phyloP scores from a whole-genome alignment of 331 rosid genomes.

The Quercus lobata region DNA sequence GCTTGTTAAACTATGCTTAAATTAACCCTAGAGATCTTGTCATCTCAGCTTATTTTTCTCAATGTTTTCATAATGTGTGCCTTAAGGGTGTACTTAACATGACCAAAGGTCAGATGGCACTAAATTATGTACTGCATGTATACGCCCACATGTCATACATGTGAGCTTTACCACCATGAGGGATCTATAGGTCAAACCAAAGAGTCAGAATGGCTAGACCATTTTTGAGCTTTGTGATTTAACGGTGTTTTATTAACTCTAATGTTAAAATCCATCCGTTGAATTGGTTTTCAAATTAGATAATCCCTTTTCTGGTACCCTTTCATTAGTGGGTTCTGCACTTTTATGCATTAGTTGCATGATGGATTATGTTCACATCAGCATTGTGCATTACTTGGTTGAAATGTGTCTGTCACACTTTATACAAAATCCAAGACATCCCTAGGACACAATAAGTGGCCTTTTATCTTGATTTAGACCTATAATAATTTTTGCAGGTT shows the following conservation, averaged over 20 bases:
- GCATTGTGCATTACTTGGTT: neutral
- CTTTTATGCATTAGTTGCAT: neutral
- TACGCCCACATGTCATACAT: neutral
- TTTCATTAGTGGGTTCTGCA: neutral
- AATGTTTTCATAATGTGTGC: neutral
- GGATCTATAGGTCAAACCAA: slow-evolving; percentile 1
- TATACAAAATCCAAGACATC: neutral
- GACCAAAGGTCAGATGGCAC: neutral
- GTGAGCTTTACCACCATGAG: neutral
- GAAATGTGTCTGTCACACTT: neutral
- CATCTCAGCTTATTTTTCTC: neutral
- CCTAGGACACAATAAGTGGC: neutral
- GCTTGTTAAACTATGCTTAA: too few species aligned
- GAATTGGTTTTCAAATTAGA: neutral
- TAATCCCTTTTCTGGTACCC: neutral
- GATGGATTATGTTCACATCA: slow-evolving; percentile 1
- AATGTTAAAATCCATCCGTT: neutral
- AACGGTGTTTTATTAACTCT: neutral
- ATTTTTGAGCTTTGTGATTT: neutral
- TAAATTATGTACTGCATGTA: neutral
- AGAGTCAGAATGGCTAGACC: slow-evolving; percentile 2
- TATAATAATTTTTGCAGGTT: slow-evolving; percentile 45
- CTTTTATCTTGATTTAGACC: slow-evolving; percentile 8
- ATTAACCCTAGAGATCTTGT: neutral
- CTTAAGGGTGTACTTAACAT: neutral